Conservation (phyloP, 2,329 filamentous ascomycete species). For the Raffaelea arxii region DNA sequence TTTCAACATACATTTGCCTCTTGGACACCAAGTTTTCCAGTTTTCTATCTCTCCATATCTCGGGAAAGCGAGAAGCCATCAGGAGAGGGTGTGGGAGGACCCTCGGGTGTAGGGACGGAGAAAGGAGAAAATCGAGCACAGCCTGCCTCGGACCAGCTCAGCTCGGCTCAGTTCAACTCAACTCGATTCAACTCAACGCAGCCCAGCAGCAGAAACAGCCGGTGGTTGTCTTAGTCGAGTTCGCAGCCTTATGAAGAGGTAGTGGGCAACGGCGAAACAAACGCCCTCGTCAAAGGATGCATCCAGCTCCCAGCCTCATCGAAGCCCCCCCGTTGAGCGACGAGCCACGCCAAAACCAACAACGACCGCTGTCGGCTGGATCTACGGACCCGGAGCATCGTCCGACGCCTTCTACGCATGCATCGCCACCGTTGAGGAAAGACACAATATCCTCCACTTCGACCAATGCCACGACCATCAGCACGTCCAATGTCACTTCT, state of each 20-base stretch:
- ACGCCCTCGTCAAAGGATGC: slow-evolving; percentile 17
- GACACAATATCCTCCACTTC: slow-evolving; percentile 45
- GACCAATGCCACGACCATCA: slow-evolving; percentile 38
- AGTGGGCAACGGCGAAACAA: neutral
- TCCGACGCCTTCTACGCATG: slow-evolving; percentile 15
- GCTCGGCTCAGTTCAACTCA: no score
- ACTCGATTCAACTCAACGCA: no score
- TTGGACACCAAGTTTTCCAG: no score
- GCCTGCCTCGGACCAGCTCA: no score
- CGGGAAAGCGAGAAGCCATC: no score
- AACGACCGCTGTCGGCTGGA: slow-evolving; percentile 12
- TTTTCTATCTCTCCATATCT: no score
- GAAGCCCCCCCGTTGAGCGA: slow-evolving; percentile 20
- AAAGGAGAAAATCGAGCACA: no score
- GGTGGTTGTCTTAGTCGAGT: no score
- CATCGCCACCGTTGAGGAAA: slow-evolving; percentile 28
- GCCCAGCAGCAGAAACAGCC: no score
- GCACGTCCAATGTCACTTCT: slow-evolving; percentile 20
- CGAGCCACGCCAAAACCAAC: slow-evolving; percentile 15
- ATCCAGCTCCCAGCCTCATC: slow-evolving; percentile 20
- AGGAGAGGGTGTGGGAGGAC: no score
- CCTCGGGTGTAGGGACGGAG: no score
- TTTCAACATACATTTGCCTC: no score
- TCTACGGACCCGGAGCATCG: slow-evolving; percentile 10
- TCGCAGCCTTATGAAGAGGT: slow-evolving; percentile 9